Conservation (phyloP, 73 alveolate genomes). For the Paramecium sonneborni region DNA sequence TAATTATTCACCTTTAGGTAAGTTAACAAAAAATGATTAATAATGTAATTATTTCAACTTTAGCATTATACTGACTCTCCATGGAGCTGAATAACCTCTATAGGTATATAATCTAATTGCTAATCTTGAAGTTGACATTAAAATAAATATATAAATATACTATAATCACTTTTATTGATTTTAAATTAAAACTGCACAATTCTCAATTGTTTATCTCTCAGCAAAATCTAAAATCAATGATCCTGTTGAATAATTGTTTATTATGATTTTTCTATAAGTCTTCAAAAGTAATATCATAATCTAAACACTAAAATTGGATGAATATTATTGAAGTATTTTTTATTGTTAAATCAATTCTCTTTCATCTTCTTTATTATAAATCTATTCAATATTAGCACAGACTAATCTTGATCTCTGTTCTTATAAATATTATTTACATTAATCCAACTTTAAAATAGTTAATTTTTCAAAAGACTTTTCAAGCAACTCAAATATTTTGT, state of each 20-base stretch:
- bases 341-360: neutral
- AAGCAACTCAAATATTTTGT: neutral
- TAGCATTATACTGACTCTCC: neutral
- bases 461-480: neutral
- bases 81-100: slow-evolving; percentile 32
- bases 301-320: neutral
- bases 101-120: slow-evolving; percentile 24
- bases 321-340: neutral
- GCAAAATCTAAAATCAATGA: neutral
- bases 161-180: neutral
- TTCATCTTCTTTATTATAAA: slow-evolving; percentile 27
- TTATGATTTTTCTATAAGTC: neutral
- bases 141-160: neutral
- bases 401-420: slow-evolving; percentile 13
- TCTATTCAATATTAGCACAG: slow-evolving; percentile 27
- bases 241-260: neutral
- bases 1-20: neutral
- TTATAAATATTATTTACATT: neutral
- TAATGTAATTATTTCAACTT: neutral
- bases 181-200: neutral
- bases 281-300: neutral
- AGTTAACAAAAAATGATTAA: neutral
- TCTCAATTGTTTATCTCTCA: slow-evolving; percentile 30
- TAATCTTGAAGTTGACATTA: slow-evolving; percentile 22
- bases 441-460: neutral